Evolutionary conservation across 2,329 filamentous ascomycete genomes (phyloP), one percentile per base, ranked within the genome.

Genomic region (Claviceps sp.): DNA sequence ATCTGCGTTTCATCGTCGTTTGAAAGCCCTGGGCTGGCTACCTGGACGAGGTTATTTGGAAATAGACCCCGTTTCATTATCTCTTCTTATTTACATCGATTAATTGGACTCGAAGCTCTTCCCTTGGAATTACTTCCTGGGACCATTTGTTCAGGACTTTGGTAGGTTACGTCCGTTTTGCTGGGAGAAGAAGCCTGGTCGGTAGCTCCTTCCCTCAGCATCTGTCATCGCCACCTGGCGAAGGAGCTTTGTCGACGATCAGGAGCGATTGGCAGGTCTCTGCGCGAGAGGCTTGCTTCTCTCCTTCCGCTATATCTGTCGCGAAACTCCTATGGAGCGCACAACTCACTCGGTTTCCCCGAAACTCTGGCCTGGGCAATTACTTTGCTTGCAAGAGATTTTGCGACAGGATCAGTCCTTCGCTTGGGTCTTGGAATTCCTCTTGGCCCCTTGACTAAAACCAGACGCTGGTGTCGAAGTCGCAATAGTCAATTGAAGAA

Each of bases 401-500:
- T 38, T 3, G 18, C 30, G 20, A 13, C 22, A 40, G 16, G 7
- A 34, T 4, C 26, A 13, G 18, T 44, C 18, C 16, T 20, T 48
- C 37, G 13, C 40, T 50, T 53, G 52, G 48, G 44, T 40, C 47
- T 37, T 43, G n/a, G 20, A 18, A 26, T 16, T 37, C 16, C 16
- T 11, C n/a, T 48, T 38, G 43, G n/a, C 2, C 6, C n/a, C 24
- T n/a, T 43, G 20, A 20, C 20, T 16, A 42, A 4, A 22, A 5
- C 11, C 9, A 22, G 4, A 18, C 47, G 8, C 34, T 16, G 44
- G 26, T 16, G 37, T 46, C 47, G 42, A 46, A 37, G 13, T 48
- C 37, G 24, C 37, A 22, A 42, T 42, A n/a, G 9, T 34, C 40
- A n/a, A 26, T 51, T 54, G 50, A 52, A 49, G 51, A 57, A 51